A percentile compares a stretch with the other conserved stretches of the same genome.
These are phyloP conservation scores for Phellinidium pouzarii DNA, from an alignment of 1,284 basidiomycete species.

Conservation along the genomic window DNA sequence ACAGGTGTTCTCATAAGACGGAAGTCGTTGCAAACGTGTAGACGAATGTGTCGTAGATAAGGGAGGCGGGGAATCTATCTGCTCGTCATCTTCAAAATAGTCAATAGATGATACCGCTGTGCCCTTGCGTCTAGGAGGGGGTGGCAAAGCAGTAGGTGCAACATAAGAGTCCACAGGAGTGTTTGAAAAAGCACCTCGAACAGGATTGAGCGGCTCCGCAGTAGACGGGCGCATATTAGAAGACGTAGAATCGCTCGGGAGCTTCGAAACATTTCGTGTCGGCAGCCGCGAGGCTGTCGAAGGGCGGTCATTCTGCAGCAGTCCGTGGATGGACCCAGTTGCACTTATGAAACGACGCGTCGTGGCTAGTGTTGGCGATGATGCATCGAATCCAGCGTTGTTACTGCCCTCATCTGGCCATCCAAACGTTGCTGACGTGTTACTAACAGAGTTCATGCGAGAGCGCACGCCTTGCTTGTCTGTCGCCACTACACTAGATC, in stretches of 20 bases:
- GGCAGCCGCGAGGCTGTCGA: constrained; percentile 15
- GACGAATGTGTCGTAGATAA: constrained; percentile 31
- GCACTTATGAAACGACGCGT: constrained; percentile 15
- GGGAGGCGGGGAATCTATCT: constrained; percentile 18
- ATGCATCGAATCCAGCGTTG: not conserved
- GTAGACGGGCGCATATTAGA: constrained; percentile 11
- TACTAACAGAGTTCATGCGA: constrained; percentile 12
- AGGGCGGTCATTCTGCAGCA: constrained; percentile 13
- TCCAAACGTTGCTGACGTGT: constrained; percentile 8
- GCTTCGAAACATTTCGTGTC: constrained; percentile 4
- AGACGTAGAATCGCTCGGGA: constrained; percentile 2
- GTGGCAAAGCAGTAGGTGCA: constrained; percentile 51
- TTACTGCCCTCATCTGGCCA: constrained; percentile 3
- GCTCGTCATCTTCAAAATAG: constrained; percentile 3
- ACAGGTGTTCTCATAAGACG: constrained; percentile 6
- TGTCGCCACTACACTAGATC: constrained; percentile 2
- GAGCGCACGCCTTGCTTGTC: constrained; percentile 15
- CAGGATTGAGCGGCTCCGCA: constrained; percentile 3
- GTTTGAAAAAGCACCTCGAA: not conserved
- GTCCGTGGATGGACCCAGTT: constrained; percentile 13
- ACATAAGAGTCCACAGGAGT: constrained; percentile 7
- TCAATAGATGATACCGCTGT: constrained; percentile 19
- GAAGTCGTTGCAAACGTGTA: constrained; percentile 41
- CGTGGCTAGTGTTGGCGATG: constrained; percentile 2
- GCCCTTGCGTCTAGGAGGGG: constrained; percentile 43